A percentile compares a stretch with the other conserved stretches of the same genome.
phyloP scores from a whole-genome alignment of 352 stramenopile species.

The Phytophthora pini region DNA sequence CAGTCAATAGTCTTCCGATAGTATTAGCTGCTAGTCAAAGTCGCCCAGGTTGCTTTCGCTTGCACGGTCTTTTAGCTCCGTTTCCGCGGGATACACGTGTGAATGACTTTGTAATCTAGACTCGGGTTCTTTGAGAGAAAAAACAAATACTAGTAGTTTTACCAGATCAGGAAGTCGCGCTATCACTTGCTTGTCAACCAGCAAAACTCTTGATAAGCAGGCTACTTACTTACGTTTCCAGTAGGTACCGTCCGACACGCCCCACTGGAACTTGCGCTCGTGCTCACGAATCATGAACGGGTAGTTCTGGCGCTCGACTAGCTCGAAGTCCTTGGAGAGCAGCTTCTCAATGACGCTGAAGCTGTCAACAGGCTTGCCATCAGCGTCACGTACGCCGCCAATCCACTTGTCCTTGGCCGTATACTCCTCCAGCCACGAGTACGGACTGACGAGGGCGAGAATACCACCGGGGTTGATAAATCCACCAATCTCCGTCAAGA shows the following conservation, averaged over 20 bases:
- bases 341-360: constrained; percentile 70
- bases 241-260: constrained; percentile 88
- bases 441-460: constrained; percentile 96
- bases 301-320: constrained; percentile 83
- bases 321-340: constrained; percentile 72
- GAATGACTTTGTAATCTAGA: constrained; percentile 36
- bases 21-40: constrained; percentile 44
- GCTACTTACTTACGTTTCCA: constrained; percentile 74
- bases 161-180: neutral
- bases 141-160: neutral
- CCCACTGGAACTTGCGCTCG: constrained; percentile 93
- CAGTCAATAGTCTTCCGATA: constrained; percentile 42
- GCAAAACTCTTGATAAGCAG: no score
- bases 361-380: constrained; percentile 64
- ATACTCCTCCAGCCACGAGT: constrained; percentile 98
- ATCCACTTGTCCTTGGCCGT: constrained; percentile 93
- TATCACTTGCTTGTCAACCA: no score
- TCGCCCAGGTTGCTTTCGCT: constrained; percentile 28
- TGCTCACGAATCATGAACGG: constrained; percentile 94
- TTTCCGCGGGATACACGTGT: constrained; percentile 10
- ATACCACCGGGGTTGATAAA: constrained; percentile 93
- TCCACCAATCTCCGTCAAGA: constrained; percentile 83
- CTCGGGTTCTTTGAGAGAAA: constrained; percentile 26
- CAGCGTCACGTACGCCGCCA: constrained; percentile 52
- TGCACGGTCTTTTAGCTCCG: constrained; percentile 16